phyloP scores from a whole-genome alignment of 352 stramenopile genomes.

The Pythium biforme region DNA sequence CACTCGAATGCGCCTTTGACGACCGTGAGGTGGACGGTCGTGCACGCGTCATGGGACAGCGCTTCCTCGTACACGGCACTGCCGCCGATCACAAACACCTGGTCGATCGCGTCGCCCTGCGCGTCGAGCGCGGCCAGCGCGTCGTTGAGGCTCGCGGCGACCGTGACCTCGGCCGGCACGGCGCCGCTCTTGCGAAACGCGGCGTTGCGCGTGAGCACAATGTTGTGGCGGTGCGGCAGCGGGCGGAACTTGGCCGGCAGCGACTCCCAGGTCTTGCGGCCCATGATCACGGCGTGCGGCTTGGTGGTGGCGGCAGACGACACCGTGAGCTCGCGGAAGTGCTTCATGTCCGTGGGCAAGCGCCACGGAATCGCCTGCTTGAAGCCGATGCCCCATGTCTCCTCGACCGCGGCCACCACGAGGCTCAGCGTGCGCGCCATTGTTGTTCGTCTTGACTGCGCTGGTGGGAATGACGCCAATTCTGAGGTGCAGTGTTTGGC shows the following conservation, averaged over 20 bases:
- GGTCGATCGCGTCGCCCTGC: conserved; percentile 73
- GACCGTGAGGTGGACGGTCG: conserved; percentile 89
- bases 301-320: conserved; percentile 9
- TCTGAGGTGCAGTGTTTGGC: neutral
- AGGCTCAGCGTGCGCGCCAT: conserved; percentile 46
- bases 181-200: conserved; percentile 36
- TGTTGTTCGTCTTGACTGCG: neutral
- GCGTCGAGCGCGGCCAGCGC: conserved; percentile 85
- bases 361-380: conserved; percentile 92
- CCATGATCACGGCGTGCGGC: conserved; percentile 99
- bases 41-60: conserved; percentile 80
- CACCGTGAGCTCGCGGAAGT: conserved; percentile 95
- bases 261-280: conserved; percentile 99
- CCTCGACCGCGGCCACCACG: conserved; percentile 86
- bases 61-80: conserved; percentile 94
- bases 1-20: conserved; percentile 90
- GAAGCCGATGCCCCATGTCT: conserved; percentile 86
- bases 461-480: neutral
- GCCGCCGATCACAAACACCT: conserved; percentile 98
- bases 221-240: conserved; percentile 94
- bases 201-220: conserved; percentile 92
- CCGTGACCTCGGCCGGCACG: conserved; percentile 78
- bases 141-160: conserved; percentile 88
- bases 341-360: conserved; percentile 94
- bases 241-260: conserved; percentile 96